Base-by-base conservation (phyloP, 345 rosid genomes). In the Brassica carinata region DNA sequence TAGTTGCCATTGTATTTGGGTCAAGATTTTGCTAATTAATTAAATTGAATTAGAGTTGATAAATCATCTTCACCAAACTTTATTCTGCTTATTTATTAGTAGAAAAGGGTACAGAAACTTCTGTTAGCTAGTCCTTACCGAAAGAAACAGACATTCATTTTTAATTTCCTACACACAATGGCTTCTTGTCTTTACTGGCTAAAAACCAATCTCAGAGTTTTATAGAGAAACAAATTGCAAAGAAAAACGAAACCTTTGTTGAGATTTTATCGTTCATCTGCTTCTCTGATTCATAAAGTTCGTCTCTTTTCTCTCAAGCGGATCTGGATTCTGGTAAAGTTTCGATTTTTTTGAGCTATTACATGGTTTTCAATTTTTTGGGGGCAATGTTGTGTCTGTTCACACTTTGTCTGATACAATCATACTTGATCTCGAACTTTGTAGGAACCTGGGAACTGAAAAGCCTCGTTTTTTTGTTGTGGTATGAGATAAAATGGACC, bases 401-500 rank as follows among this genome's bases (percentile, higher is more conserved):
- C 2, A 13, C 15, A 62, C 69, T 59, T 1, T 77, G 65, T 71
- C 6, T 63, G 65, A 53, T 64, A 27, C 43, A 51, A n/a, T 70
- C 74, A 61, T 43, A 26, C 57, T 70, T 51, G 59, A 48, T 77
- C 67, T 72, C 1, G 17, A 33, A 40, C 67, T 66, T 79, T 67
- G 74, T 74, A 80, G 79, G 79, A 74, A 29, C 2, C 62, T 73
- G 64, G 13, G 63, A 51, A 53, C 31, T 73, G 2, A 67, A 19
- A 34, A 23, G 51, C 8, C 1, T 1, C 7, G 14, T 0, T 8
- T 0, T 0, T 23, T 0, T 8, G 36, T 58, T 72, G 23, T 43
- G 51, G 27, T 79, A 26, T 4, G 48, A 15, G 72, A 57, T 62
- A 79, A 68, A 79, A 88, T 89, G 92, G 91, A 85, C 72, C 67